Base-by-base conservation (phyloP, 2,329 filamentous ascomycete species). In the Aureobasidium pullulans region DNA sequence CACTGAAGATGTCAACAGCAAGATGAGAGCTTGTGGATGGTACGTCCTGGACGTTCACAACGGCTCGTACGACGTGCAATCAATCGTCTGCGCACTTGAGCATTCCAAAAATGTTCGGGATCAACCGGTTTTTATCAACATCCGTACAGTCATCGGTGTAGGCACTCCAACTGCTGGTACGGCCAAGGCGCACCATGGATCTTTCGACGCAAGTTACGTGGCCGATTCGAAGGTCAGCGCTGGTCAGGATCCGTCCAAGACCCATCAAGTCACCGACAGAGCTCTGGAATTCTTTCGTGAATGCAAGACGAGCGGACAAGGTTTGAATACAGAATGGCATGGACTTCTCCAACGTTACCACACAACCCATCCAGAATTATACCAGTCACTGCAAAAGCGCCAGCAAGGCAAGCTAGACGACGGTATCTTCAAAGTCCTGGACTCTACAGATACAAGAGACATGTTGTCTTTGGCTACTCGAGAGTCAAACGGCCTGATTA, bases 101-200 rank as follows among this genome's bases (percentile, higher is more conserved):
- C 43, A 68, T 72, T 23, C 79, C 79, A 7, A 74, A 76, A 50
- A 74, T 72, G 2, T 73, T 67, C 6, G 31, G 23, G 73, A 77
- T 1, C 81, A 81, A 65, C 82, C 81, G 0, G 79, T 77, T 0
- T 84, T 84, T 62, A 78, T 84, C 72, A 84, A 84, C 62, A 72
- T 83, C 7, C 75, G 73, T 19, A 84, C 82, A 0, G 70, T 81
- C n/a, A 84, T 84, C 23, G 81, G 82, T 0, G 62, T 82, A 0
- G 80, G 79, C 6, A 82, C 71, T 40, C 68, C 69, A 19, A 71
- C 73, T 1, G 74, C 73, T 4, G 76, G 76, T 1, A 67, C 64
- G 1, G 40, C 34, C 34, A 65, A 64, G 40, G 58, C 65, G 2
- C 67, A 69, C 46, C 59, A 63, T 28, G 64, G 60, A 11, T 40